These are phyloP conservation scores for Isabelozyma gotoi DNA, from an alignment of 805 yeast genomes.

Conservation along the genomic window DNA sequence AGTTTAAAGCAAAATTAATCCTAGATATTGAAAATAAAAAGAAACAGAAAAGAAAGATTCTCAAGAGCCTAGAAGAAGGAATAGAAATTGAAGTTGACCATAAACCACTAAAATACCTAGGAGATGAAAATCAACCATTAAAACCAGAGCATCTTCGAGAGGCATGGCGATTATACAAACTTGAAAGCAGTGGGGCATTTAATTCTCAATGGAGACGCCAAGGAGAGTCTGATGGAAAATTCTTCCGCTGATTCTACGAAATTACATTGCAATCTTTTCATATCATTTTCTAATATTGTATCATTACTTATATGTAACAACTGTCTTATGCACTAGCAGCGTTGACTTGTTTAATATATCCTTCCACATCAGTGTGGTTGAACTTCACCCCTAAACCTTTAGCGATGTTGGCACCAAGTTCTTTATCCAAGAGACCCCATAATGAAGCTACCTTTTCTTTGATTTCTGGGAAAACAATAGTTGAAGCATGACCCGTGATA, in stretches of 20 bases:
- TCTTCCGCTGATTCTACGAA: conserved; percentile 52
- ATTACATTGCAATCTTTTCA: neutral
- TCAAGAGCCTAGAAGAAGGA: conserved; percentile 42
- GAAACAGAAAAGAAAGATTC: conserved; percentile 27
- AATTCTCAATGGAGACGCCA: conserved; percentile 68
- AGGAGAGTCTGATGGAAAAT: conserved; percentile 65
- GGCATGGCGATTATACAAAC: conserved; percentile 77
- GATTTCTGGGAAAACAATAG: conserved; percentile 23
- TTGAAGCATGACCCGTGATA: conserved; percentile 39
- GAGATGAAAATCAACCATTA: conserved; percentile 57
- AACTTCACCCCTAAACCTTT: conserved; percentile 40
- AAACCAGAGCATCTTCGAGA: conserved; percentile 84
- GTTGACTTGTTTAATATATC: neutral
- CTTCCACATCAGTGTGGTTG: conserved; percentile 7
- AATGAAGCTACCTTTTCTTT: conserved; percentile 39
- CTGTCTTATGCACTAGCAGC: neutral
- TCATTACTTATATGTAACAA: no score
- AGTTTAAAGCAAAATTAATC: conserved; percentile 42
- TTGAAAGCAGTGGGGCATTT: conserved; percentile 51
- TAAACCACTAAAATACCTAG: conserved; percentile 24
- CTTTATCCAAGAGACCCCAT: conserved; percentile 42
- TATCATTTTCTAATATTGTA: no score
- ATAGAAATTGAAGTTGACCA: conserved; percentile 29
- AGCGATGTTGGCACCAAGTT: conserved; percentile 40
- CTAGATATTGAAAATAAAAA: conserved; percentile 41